Conservation (phyloP, 1,284 basidiomycete species). For the Pulveroboletus sp. region DNA sequence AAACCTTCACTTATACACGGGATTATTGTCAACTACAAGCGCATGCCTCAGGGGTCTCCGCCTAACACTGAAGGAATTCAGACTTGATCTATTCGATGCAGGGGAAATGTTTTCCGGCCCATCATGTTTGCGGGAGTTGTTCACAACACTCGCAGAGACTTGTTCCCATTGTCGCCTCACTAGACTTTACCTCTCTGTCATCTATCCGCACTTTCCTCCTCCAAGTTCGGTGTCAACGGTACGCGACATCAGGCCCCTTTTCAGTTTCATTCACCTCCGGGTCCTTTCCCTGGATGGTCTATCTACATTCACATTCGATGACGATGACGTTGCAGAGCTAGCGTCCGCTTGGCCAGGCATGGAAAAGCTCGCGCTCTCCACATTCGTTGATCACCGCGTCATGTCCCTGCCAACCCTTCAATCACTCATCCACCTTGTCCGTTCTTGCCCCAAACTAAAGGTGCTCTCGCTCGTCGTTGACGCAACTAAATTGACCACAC, state of each 20-base stretch:
- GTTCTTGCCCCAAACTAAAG: constrained; percentile 11
- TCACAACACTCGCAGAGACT: constrained; percentile 11
- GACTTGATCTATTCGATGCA: constrained; percentile 25
- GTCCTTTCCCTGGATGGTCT: constrained; percentile 23
- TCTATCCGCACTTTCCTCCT: constrained; percentile 14
- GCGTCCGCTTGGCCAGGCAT: constrained; percentile 24
- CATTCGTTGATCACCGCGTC: constrained; percentile 16
- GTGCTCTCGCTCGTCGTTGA: constrained; percentile 29
- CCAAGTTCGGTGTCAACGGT: constrained; percentile 1
- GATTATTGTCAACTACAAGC: constrained; percentile 11
- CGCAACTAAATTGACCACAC: background rate
- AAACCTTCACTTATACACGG: constrained; percentile 25
- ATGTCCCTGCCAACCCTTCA: constrained; percentile 24
- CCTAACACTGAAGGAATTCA: constrained; percentile 21
- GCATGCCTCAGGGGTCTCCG: constrained; percentile 13
- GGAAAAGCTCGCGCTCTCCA: constrained; percentile 23
- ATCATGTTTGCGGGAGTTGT: constrained; percentile 14
- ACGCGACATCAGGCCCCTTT: constrained; percentile 20
- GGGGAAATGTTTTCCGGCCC: constrained; percentile 14
- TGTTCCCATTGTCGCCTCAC: constrained; percentile 19
- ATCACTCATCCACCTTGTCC: constrained; percentile 14
- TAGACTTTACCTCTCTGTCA: constrained; percentile 15
- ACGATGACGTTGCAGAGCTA: constrained; percentile 18
- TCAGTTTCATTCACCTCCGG: constrained; percentile 17
- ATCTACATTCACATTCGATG: constrained; percentile 16